Conservation (phyloP, 1,284 basidiomycete genomes). For the Heterobasidion occidentale region DNA sequence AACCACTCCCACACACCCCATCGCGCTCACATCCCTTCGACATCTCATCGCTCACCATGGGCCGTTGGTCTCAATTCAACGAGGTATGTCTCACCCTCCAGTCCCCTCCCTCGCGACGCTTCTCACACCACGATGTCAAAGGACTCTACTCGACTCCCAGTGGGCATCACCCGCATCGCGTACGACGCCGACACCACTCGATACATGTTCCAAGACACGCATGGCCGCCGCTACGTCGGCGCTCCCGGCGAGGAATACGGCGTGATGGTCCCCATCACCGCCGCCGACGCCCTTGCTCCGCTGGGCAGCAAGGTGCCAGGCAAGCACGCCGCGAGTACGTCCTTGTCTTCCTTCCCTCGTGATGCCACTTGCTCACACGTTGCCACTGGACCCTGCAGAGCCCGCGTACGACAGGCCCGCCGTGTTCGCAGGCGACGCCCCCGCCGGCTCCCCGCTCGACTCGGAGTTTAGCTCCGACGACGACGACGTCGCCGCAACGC, state of each 20-base stretch:
- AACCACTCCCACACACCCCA: not conserved
- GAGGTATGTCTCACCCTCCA: not conserved
- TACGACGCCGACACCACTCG: conserved; percentile 45
- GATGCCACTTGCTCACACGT: not conserved
- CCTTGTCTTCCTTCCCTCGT: not conserved
- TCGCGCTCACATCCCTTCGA: not conserved
- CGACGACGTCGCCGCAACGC: not conserved
- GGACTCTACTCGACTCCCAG: conserved; percentile 43
- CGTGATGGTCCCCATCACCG: conserved; percentile 5
- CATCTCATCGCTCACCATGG: not conserved
- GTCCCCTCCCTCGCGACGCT: not conserved
- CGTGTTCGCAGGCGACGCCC: conserved; percentile 4
- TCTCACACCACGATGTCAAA: conserved; percentile 14
- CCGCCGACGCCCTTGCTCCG: not conserved
- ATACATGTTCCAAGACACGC: conserved; percentile 41
- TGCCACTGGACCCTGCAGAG: not conserved
- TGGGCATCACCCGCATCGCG: conserved; percentile 39
- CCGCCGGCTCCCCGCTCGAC: not conserved
- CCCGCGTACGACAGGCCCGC: conserved; percentile 9
- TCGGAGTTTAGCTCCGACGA: not conserved
- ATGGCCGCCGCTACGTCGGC: conserved; percentile 35
- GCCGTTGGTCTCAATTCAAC: not conserved
- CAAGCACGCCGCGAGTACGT: not conserved
- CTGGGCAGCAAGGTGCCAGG: not conserved
- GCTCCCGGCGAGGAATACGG: conserved; percentile 39